Conservation (phyloP, 2,329 filamentous ascomycete species). For the Neofusicoccum umdonicola region DNA sequence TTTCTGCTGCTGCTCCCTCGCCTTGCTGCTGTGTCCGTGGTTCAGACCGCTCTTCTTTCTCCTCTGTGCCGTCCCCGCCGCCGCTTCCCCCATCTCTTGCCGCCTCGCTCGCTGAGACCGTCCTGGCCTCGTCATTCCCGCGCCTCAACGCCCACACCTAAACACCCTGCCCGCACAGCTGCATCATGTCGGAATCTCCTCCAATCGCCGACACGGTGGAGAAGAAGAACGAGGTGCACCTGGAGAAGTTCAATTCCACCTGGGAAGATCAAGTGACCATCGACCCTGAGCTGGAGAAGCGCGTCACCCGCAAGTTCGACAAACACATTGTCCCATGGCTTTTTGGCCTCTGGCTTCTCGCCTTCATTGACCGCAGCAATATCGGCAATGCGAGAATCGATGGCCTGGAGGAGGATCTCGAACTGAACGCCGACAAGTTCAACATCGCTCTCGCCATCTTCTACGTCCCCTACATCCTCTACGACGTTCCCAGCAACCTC, state of each 20-base stretch:
- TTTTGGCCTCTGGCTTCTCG: conserved; percentile 47
- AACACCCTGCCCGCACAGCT: not conserved
- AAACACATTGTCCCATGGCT: conserved; percentile 46
- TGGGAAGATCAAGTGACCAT: conserved; percentile 16
- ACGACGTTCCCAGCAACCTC: conserved; percentile 43
- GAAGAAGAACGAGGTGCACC: conserved; percentile 12
- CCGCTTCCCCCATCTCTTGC: not conserved
- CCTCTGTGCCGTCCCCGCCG: too few relatives aligned
- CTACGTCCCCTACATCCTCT: conserved; percentile 44
- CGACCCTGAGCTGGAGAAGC: conserved; percentile 27
- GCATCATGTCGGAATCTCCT: not conserved
- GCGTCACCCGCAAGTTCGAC: conserved; percentile 44
- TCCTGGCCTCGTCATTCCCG: not conserved
- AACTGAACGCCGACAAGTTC: conserved; percentile 41
- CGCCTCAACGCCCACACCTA: too few relatives aligned
- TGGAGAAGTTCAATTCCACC: conserved; percentile 21
- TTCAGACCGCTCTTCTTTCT: not conserved
- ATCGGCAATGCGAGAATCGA: conserved; percentile 46
- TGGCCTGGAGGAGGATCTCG: conserved; percentile 39
- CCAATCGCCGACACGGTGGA: not conserved
- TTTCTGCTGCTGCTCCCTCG: not conserved
- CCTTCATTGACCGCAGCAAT: conserved; percentile 47
- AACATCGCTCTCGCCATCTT: conserved; percentile 46
- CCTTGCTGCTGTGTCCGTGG: not conserved
- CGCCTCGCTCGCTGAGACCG: too few relatives aligned